Percentiles rank a stretch among this genome's conserved stretches.
Evolutionary conservation across 441 rosid genomes (phyloP).

Genomic region (Melastoma candidum): DNA sequence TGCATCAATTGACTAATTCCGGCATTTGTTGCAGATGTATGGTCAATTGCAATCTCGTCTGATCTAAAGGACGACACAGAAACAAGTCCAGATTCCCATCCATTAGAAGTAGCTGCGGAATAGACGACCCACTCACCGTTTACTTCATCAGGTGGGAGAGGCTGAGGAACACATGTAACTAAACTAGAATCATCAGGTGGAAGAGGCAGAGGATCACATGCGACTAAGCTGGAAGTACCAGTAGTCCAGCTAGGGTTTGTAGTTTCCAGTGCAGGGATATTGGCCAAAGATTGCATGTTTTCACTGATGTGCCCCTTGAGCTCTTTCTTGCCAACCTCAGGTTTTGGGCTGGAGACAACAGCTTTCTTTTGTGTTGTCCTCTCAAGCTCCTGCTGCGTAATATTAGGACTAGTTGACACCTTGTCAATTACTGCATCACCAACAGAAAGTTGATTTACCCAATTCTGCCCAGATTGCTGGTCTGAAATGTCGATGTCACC

Average conservation of each 20-base stretch:
- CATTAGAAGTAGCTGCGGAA: conserved; percentile 33
- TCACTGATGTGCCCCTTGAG: conserved; percentile 34
- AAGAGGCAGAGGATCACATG: too few species aligned
- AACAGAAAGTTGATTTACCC: conserved; percentile 38
- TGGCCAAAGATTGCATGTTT: conserved; percentile 37
- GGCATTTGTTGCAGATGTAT: conserved; percentile 50
- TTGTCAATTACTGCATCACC: conserved; percentile 34
- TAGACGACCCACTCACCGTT: conserved; percentile 42
- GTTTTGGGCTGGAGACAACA: conserved; percentile 36
- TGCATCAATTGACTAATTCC: conserved; percentile 40
- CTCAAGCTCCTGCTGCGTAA: conserved; percentile 30
- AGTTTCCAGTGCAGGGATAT: conserved; percentile 39
- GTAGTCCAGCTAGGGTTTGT: conserved; percentile 66
- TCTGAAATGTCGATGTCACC: conserved; percentile 31
- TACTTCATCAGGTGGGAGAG: conserved; percentile 19
- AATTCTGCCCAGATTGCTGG: conserved; percentile 52
- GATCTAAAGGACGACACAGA: conserved; percentile 44
- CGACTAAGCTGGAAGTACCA: conserved; percentile 35
- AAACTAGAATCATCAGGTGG: too few species aligned
- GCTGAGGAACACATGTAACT: too few species aligned
- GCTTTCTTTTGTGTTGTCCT: conserved; percentile 32
- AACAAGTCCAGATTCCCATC: conserved; percentile 44
- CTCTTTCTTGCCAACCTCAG: conserved; percentile 35
- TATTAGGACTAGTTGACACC: conserved; percentile 36
- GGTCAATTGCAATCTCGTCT: conserved; percentile 28